Evolutionary conservation across 2,329 filamentous ascomycete species (phyloP).

Genomic region (Apiospora phragmitis): DNA sequence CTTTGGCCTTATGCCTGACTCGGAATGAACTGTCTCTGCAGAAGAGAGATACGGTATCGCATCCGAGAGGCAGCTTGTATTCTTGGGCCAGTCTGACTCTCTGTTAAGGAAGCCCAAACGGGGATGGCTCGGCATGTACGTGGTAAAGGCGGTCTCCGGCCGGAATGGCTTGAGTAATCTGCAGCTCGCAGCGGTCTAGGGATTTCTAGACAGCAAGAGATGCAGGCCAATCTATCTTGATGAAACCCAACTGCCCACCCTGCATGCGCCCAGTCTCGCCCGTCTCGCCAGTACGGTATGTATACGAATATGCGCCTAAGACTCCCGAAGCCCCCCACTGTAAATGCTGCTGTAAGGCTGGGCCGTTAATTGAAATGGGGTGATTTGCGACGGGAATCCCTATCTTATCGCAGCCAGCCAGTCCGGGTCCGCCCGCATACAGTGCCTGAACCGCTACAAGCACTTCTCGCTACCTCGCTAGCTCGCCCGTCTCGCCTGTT

Average conservation of each 20-base stretch:
- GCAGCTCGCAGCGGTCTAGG: not conserved
- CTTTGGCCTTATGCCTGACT: not conserved
- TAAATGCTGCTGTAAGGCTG: not conserved
- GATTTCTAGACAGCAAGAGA: not conserved
- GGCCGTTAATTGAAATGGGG: not conserved
- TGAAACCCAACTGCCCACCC: not conserved
- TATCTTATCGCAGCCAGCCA: not conserved
- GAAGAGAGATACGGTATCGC: not conserved
- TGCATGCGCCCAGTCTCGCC: not conserved
- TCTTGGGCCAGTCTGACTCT: not conserved
- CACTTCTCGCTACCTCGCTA: not conserved
- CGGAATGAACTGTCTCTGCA: not conserved
- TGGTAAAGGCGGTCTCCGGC: not conserved
- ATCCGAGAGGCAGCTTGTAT: not conserved
- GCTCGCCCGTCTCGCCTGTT: not conserved
- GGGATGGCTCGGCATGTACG: slow-evolving; percentile 3
- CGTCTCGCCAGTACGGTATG: no score
- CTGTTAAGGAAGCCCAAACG: not conserved
- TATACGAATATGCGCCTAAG: not conserved
- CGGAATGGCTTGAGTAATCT: not conserved
- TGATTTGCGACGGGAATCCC: not conserved
- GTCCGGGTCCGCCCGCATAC: not conserved
- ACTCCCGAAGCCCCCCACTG: not conserved
- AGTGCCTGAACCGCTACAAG: not conserved
- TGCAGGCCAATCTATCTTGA: not conserved